These are phyloP conservation scores for Salix koriyanagi DNA, from an alignment of 345 rosid species.

Conservation along the genomic window DNA sequence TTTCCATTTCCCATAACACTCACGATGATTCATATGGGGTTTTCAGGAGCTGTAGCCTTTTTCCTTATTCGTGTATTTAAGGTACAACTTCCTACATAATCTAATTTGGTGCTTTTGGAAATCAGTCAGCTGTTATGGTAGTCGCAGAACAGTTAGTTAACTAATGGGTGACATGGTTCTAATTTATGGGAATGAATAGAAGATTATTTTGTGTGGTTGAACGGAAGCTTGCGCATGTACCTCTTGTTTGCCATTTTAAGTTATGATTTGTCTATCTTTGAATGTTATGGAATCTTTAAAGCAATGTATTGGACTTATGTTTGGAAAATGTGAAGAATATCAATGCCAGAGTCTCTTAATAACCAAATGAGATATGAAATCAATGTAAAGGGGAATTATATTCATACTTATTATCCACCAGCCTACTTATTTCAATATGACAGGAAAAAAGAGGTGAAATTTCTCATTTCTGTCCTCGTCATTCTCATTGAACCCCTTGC, in stretches of 20 bases:
- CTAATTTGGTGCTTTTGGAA: not conserved
- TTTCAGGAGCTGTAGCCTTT: constrained; percentile 71
- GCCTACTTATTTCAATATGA: not conserved
- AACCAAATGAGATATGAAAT: not conserved
- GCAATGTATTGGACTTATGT: not conserved
- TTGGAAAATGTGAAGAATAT: constrained; percentile 2
- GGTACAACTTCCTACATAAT: constrained; percentile 38
- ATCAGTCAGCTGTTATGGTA: not conserved
- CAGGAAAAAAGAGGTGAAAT: not conserved
- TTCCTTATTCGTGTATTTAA: constrained; percentile 86
- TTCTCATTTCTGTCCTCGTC: not conserved
- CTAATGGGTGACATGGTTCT: not conserved
- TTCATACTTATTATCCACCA: not conserved
- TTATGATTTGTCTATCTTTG: not conserved
- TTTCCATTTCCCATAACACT: constrained; percentile 88
- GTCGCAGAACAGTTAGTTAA: not conserved
- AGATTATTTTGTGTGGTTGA: not conserved
- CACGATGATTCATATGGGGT: constrained; percentile 95
- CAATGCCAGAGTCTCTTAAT: not conserved
- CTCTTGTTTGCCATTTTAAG: not conserved
- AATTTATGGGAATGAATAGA: no score
- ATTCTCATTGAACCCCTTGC: not conserved
- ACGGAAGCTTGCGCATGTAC: not conserved
- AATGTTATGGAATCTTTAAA: not conserved
- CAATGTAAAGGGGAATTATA: no score